A percentile compares a stretch with the other conserved stretches of the same genome.
These are phyloP conservation scores for Galerina marginata DNA, from an alignment of 768 basidiomycete species.

Conservation along the genomic window DNA sequence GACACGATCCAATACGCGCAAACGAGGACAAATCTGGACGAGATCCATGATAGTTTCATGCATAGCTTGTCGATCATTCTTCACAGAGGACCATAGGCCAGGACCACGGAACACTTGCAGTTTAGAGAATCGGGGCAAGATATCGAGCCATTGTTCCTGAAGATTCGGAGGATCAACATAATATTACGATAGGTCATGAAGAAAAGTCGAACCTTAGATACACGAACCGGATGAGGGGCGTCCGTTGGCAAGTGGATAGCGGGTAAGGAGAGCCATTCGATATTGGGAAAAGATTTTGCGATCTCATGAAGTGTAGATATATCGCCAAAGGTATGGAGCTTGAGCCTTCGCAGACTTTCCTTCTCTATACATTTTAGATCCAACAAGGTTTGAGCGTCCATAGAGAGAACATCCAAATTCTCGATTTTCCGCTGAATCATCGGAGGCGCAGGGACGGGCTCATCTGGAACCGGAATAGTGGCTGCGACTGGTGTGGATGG, in stretches of 20 bases:
- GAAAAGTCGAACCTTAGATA: slow-evolving; percentile 32
- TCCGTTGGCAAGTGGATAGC: slow-evolving; percentile 24
- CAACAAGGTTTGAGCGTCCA: slow-evolving; percentile 35
- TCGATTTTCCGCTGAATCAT: slow-evolving; percentile 36
- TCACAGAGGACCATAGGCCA: slow-evolving; percentile 48
- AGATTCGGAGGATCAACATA: background rate
- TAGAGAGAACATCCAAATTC: slow-evolving; percentile 36
- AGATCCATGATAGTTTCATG: slow-evolving; percentile 46
- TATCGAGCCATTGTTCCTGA: slow-evolving; percentile 45
- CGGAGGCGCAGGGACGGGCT: slow-evolving; percentile 19
- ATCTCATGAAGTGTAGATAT: slow-evolving; percentile 35
- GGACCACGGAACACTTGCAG: slow-evolving; percentile 50
- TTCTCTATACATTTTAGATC: slow-evolving; percentile 35
- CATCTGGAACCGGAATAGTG: slow-evolving; percentile 17
- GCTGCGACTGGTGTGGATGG: slow-evolving; percentile 27
- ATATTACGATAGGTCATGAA: background rate
- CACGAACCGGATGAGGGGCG: slow-evolving; percentile 25
- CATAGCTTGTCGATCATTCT: slow-evolving; percentile 41
- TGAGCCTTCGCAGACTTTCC: slow-evolving; percentile 36
- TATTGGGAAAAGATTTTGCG: slow-evolving; percentile 41
- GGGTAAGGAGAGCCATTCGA: slow-evolving; percentile 48
- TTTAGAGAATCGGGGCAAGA: slow-evolving; percentile 45
- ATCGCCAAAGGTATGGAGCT: slow-evolving; percentile 35
- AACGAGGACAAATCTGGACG: slow-evolving; percentile 43
- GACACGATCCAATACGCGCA: slow-evolving; percentile 49